Base-by-base conservation (phyloP, 2,329 filamentous ascomycete genomes). In the Sclerotinia glacialis region DNA sequence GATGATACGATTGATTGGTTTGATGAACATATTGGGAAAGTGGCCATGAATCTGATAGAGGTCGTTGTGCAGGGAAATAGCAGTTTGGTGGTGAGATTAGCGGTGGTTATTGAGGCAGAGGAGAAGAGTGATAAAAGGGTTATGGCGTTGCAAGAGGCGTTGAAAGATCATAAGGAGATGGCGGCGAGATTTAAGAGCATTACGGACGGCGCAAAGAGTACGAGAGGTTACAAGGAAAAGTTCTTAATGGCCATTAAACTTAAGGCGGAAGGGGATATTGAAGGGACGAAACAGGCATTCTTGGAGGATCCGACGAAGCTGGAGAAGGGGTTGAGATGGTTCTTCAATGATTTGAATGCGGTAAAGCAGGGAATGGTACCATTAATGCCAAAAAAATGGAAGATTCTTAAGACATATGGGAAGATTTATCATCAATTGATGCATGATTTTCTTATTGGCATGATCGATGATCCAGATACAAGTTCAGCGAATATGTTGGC, bases 121-220 rank as follows among this genome's bases (percentile, higher is more conserved):
- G 95, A 99, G 81, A 95, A 93, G 83, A 97, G 93, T 74, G 95
- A 99, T 77, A 90, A 92, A 78, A 90, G 93, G 71, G 92, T 97
- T 34, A 85, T 91, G 75, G 95, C 95, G 2, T 81, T 99, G 70
- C 93, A 97, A 76, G 94, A 98, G 74, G 96, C 95, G 0, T 88
- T 98, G 77, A 92, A 92, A 74, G 94, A 98, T 75, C 96, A 98
- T 78, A 93, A 94, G 77, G 94, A 98, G 77, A 90, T 99, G 76
- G 95, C 93, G 12, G 89, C 89, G 56, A 86, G 94, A 62, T 97
- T 99, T 81, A 93, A 97, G 80, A 94, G 92, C 72, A 97, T 99
- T 79, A 94, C 93, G 12, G 90, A 94, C 71, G 94, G 94, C 1
- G 92, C 94, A 28, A 96, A 96, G 78, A 91, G 93, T 71, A 87